These are phyloP conservation scores for Discostella pseudostelligera DNA, from an alignment of 108 stramenopile species.

Conservation along the genomic window DNA sequence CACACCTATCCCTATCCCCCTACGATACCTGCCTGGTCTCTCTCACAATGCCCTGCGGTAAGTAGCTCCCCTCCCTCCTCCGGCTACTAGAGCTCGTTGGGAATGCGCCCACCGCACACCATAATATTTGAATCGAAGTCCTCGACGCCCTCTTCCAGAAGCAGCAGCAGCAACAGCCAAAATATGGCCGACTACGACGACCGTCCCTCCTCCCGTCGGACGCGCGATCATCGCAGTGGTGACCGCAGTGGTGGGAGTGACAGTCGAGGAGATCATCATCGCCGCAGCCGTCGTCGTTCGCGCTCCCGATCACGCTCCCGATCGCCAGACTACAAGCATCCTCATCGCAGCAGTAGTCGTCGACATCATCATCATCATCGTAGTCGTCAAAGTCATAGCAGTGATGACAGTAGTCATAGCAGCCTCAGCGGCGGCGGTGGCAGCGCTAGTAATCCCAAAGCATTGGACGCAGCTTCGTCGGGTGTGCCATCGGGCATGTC, in stretches of 20 bases:
- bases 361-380: neutral
- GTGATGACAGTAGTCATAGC: neutral
- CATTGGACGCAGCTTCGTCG: neutral
- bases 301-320: conserved; percentile 18
- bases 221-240: conserved; percentile 12
- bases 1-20: no score
- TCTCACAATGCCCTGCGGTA: no score
- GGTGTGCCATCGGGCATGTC: conserved; percentile 14
- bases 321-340: conserved; percentile 1
- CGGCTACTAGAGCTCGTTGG: no score
- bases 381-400: no score
- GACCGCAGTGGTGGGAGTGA: conserved; percentile 8
- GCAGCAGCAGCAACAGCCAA: neutral
- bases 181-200: conserved; percentile 20
- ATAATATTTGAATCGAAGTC: no score
- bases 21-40: no score
- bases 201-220: conserved; percentile 5
- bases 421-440: neutral
- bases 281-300: neutral
- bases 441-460: neutral
- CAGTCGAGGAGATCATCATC: neutral
- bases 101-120: no score
- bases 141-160: no score
- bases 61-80: no score
- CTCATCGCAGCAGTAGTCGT: neutral